Base-by-base conservation (phyloP, 208 protist genomes). In the Leishmania gerbilli region DNA sequence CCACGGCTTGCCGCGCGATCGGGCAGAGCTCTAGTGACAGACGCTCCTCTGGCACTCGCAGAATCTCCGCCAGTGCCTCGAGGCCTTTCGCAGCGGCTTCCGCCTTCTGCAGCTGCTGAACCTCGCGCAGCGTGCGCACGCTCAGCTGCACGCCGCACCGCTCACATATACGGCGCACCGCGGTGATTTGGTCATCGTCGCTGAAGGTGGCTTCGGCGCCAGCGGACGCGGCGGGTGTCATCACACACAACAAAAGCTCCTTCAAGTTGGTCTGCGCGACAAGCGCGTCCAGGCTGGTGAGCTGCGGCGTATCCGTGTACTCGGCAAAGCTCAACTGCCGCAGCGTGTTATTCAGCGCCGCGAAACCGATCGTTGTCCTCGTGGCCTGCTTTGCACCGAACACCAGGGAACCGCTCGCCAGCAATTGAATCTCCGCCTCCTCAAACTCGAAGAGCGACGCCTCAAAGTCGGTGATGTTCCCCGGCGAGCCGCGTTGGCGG, bases 391-490 rank as follows among this genome's bases (percentile, higher is more conserved):
- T 27, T 65, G 71, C 34, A 45, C 82, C 74, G 55, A 83, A 87
- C 56, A 96, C 87, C n/a, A 98, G 55, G 6, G 85, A 81, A 17
- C 93, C 95, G 31, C 86, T 90, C 42, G 95, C 83, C 80, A 94
- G 86, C 40, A 97, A 84, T 84, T 96, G 92, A n/a, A 98, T 92
- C 77, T 96, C 93, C 24, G 92, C 86, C 83, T 98, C 95, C 71
- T 96, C 93, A 77, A 94, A 95, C 58, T 95, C 88, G 60, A 98
- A 98, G 15, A 98, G 91, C 9, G 91, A 91, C 0, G 95, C 90
- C 82, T 98, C 95, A 85, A 98, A 98, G 88, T 97, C 95, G 24
- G 92, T 76, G 79, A 96, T 95, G 80, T 98, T 93, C 40, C 95
- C 95, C 0, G 95, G 95, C 17, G 95, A 95, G 45, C 92, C 95